Percentiles rank a stretch among this genome's conserved stretches.
Conservation (phyloP, 768 basidiomycete genomes). For the Phaffia tasmanica region DNA sequence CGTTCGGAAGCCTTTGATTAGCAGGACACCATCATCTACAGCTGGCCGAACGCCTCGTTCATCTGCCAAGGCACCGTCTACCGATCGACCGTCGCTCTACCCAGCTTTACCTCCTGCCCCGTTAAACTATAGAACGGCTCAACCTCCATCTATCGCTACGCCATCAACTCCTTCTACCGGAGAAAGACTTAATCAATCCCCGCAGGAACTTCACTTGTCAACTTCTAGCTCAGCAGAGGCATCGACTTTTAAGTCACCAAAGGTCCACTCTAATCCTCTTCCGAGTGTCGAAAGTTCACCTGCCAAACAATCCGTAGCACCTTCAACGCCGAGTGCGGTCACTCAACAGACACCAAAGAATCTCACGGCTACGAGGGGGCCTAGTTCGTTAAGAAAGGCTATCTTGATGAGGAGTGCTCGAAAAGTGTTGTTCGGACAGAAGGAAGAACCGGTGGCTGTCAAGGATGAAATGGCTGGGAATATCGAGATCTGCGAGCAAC, state of each 20-base stretch:
- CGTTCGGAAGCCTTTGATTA: neutral
- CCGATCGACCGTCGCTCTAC: neutral
- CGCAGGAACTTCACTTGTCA: neutral
- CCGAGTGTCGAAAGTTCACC: too few relatives aligned
- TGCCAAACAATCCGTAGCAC: too few relatives aligned
- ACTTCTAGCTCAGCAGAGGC: neutral
- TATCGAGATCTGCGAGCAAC: too few relatives aligned
- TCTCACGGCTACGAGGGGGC: neutral
- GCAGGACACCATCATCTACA: neutral
- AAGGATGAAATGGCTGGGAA: neutral
- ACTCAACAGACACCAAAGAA: conserved; percentile 10
- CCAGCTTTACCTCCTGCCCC: neutral
- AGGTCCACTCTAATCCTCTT: too few relatives aligned
- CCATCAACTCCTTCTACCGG: too few relatives aligned
- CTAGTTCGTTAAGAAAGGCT: conserved; percentile 12
- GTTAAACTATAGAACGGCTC: neutral
- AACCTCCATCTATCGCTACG: neutral
- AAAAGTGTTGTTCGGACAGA: conserved; percentile 8
- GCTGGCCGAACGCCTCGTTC: neutral
- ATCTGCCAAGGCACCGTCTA: neutral
- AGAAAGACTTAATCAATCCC: neutral
- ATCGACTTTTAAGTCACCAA: too few relatives aligned
- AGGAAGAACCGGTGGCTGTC: neutral
- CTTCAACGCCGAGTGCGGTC: neutral
- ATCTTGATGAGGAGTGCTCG: conserved; percentile 21